These are phyloP conservation scores for Aspergillus cejpii DNA, from an alignment of 2,329 filamentous ascomycete species.

Conservation along the genomic window DNA sequence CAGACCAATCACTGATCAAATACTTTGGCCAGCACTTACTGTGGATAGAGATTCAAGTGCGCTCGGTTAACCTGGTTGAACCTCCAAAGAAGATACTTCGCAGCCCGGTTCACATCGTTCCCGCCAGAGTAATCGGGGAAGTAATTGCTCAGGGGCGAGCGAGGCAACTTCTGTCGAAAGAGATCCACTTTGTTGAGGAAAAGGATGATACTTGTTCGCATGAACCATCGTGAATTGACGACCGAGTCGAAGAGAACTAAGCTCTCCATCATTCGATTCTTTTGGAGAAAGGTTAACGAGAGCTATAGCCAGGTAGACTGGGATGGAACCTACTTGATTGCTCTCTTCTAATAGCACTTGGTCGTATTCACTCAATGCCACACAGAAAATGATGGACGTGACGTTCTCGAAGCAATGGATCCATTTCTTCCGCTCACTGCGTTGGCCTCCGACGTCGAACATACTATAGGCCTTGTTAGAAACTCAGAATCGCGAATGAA, in stretches of 20 bases:
- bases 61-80: slow-evolving; percentile 98
- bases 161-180: slow-evolving; percentile 87
- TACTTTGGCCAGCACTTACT: slow-evolving; percentile 57
- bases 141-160: slow-evolving; percentile 87
- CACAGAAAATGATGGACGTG: slow-evolving; percentile 98
- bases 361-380: slow-evolving; percentile 95
- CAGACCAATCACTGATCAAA: slow-evolving; percentile 1
- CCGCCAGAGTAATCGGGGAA: slow-evolving; percentile 97
- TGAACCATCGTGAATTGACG: slow-evolving; percentile 98
- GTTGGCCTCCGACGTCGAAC: slow-evolving; percentile 97
- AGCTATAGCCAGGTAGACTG: slow-evolving; percentile 6
- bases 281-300: slow-evolving; percentile 9
- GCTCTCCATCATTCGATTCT: slow-evolving; percentile 99
- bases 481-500: slow-evolving; percentile 11
- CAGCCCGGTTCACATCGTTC: slow-evolving; percentile 94
- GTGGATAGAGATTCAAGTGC: slow-evolving; percentile 92
- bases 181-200: slow-evolving; percentile 99
- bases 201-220: slow-evolving; percentile 95
- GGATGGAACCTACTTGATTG: slow-evolving; percentile 65
- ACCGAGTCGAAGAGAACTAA: slow-evolving; percentile 94
- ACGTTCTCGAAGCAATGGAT: slow-evolving; percentile 99
- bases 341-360: slow-evolving; percentile 95
- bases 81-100: slow-evolving; percentile 95
- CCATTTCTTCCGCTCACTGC: slow-evolving; percentile 99
- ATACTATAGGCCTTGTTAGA: slow-evolving; percentile 56